A percentile compares a stretch with the other conserved stretches of the same genome.
These are phyloP conservation scores for Paraphaeosphaeria sporulosa DNA, from an alignment of 2,329 filamentous ascomycete species.

Conservation along the genomic window DNA sequence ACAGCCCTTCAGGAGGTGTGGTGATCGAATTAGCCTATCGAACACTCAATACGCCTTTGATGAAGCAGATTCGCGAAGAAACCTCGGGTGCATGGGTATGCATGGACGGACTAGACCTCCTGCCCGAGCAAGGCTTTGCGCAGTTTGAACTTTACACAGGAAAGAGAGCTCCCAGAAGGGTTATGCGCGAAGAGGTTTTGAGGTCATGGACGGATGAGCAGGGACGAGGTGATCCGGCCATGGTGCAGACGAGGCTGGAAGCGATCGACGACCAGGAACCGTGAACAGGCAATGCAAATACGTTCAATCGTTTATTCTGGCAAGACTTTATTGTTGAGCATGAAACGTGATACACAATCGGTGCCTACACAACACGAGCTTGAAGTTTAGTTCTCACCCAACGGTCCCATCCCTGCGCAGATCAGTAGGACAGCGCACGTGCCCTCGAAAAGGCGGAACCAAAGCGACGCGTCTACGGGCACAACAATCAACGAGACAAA, in stretches of 20 bases:
- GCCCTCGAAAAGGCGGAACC: slow-evolving; percentile 13
- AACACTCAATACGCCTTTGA: slow-evolving; percentile 73
- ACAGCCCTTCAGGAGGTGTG: slow-evolving; percentile 76
- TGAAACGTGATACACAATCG: too few relatives aligned
- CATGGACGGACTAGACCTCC: slow-evolving; percentile 76
- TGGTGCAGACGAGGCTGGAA: slow-evolving; percentile 44
- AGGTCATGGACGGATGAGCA: slow-evolving; percentile 45
- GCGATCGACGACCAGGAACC: slow-evolving; percentile 46
- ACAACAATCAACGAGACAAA: slow-evolving; percentile 13
- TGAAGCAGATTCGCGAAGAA: slow-evolving; percentile 70
- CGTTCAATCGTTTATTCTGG: background rate
- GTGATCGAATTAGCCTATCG: slow-evolving; percentile 78
- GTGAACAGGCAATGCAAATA: slow-evolving; percentile 19
- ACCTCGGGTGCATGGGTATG: slow-evolving; percentile 73
- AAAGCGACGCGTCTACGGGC: slow-evolving; percentile 13
- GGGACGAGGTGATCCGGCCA: slow-evolving; percentile 38
- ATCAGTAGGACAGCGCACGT: slow-evolving; percentile 10
- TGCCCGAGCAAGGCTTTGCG: slow-evolving; percentile 81
- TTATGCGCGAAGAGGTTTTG: slow-evolving; percentile 73
- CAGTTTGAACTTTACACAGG: slow-evolving; percentile 85
- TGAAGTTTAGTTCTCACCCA: too few relatives aligned
- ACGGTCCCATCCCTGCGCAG: slow-evolving; percentile 8
- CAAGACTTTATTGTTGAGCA: background rate
- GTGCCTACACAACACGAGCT: background rate
- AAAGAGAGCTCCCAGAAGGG: slow-evolving; percentile 70